Evolutionary conservation across 768 basidiomycete genomes (phyloP).

Genomic region (Hygrocybe coccinea): DNA sequence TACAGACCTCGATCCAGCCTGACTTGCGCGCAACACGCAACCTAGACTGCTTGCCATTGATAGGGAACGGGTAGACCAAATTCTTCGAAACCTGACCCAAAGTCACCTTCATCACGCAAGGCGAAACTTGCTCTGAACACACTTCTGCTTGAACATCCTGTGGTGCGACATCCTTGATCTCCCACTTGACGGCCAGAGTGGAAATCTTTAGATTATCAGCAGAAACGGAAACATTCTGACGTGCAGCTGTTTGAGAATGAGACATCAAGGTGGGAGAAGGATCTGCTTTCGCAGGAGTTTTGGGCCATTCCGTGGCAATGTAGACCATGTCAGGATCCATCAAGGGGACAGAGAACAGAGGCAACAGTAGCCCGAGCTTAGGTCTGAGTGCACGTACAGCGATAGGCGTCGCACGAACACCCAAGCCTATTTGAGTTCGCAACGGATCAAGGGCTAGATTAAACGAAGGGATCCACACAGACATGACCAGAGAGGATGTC

Average conservation of each 20-base stretch:
- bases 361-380: conserved; percentile 24
- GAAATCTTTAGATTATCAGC: not conserved
- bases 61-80: conserved; percentile 42
- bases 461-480: conserved; percentile 25
- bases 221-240: not conserved
- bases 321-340: conserved; percentile 26
- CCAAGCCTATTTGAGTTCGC: conserved; percentile 14
- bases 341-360: conserved; percentile 25
- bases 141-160: not conserved
- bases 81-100: conserved; percentile 23
- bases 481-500: conserved; percentile 23
- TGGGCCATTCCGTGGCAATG: conserved; percentile 10
- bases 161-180: not conserved
- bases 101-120: conserved; percentile 29
- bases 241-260: not conserved
- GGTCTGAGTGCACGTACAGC: conserved; percentile 9
- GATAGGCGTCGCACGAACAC: conserved; percentile 21
- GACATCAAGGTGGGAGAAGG: not conserved
- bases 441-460: conserved; percentile 18
- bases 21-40: conserved; percentile 53
- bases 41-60: conserved; percentile 34
- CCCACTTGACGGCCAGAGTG: conserved; percentile 2
- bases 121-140: not conserved
- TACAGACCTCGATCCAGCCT: conserved; percentile 41
- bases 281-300: not conserved